phyloP scores from a whole-genome alignment of 176 grass and related monocot species.

The Avena insularis region DNA sequence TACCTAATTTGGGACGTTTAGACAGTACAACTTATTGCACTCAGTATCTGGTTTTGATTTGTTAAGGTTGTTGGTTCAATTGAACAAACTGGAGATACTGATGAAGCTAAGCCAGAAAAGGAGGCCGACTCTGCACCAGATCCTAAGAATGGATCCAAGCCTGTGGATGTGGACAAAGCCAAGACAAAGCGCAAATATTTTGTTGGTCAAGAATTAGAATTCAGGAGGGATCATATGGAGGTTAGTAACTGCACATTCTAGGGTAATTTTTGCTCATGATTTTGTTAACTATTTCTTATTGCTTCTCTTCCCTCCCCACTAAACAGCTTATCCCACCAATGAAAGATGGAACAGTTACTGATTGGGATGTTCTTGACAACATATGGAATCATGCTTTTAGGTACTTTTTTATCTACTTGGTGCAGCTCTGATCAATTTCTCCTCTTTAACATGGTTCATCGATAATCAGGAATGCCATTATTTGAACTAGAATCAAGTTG shows the following conservation, averaged over 20 bases:
- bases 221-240: slow-evolving; percentile 97
- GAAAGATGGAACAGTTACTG: slow-evolving; percentile 90
- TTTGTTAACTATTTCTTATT: slow-evolving; percentile 36
- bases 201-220: slow-evolving; percentile 95
- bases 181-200: slow-evolving; percentile 84
- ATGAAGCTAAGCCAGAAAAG: slow-evolving; percentile 77
- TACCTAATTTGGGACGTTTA: background rate
- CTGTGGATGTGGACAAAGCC: slow-evolving; percentile 73
- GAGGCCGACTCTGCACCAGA: slow-evolving; percentile 71
- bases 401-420: slow-evolving; percentile 42
- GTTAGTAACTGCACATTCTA: slow-evolving; percentile 47
- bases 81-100: slow-evolving; percentile 62
- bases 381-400: slow-evolving; percentile 99
- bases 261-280: slow-evolving; percentile 13
- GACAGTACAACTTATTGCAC: background rate
- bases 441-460: background rate
- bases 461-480: slow-evolving; percentile 21
- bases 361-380: slow-evolving; percentile 97
- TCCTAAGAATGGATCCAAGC: slow-evolving; percentile 76
- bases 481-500: slow-evolving; percentile 32
- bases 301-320: slow-evolving; percentile 30
- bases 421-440: slow-evolving; percentile 5
- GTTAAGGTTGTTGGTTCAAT: slow-evolving; percentile 88
- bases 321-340: slow-evolving; percentile 88
- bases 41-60: slow-evolving; percentile 33